These are phyloP conservation scores for Pinguiococcus pyrenoidosus DNA, from an alignment of 108 stramenopile species.

Conservation along the genomic window DNA sequence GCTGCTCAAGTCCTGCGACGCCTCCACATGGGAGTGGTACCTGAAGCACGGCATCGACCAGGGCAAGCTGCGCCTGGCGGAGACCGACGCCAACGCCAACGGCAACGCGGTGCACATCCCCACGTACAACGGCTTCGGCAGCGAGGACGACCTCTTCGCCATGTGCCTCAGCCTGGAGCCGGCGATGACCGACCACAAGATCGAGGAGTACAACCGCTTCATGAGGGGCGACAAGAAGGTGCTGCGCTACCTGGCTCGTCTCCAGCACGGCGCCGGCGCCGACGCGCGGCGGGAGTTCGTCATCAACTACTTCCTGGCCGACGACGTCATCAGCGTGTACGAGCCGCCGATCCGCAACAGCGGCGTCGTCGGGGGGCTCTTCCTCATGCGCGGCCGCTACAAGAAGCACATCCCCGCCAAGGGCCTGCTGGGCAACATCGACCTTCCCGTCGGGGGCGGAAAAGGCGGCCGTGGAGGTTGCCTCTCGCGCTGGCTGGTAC, in stretches of 20 bases:
- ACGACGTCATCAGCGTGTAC: constrained; percentile 38
- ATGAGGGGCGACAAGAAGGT: constrained; percentile 27
- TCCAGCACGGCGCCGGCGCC: constrained; percentile 1
- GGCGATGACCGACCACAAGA: constrained; percentile 10
- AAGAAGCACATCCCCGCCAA: constrained; percentile 25
- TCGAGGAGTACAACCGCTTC: constrained; percentile 21
- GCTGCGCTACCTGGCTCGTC: constrained; percentile 15
- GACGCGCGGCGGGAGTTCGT: constrained; percentile 28
- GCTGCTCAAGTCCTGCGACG: constrained; percentile 21
- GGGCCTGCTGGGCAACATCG: constrained; percentile 19
- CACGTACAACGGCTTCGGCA: constrained; percentile 19
- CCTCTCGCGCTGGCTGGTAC: constrained; percentile 20
- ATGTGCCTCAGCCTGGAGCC: constrained; percentile 18
- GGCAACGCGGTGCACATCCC: neutral
- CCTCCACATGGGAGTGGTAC: constrained; percentile 19
- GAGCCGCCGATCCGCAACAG: constrained; percentile 44
- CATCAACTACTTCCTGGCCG: constrained; percentile 40
- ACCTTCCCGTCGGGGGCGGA: constrained; percentile 9
- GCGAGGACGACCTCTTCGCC: constrained; percentile 24
- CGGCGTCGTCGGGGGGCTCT: constrained; percentile 38
- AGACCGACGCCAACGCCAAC: constrained; percentile 4
- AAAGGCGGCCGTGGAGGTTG: constrained; percentile 12
- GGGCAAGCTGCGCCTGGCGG: constrained; percentile 9
- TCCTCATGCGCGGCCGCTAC: constrained; percentile 21
- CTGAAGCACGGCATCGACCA: constrained; percentile 7